phyloP scores from a whole-genome alignment of 2,329 filamentous ascomycete species.

The Thelonectria discophora region DNA sequence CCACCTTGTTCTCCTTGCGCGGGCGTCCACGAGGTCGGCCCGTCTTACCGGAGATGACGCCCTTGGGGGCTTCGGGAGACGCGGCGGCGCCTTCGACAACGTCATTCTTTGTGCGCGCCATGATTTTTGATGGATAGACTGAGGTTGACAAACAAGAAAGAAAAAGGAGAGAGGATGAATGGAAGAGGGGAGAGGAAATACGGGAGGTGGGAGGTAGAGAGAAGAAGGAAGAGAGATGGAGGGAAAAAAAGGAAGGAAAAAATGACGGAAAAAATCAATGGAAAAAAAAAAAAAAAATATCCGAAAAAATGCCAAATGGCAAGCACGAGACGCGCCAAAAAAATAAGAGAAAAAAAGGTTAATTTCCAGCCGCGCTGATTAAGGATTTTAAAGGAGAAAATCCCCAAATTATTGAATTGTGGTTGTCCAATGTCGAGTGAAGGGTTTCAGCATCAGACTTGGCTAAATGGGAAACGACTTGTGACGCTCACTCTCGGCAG shows the following conservation, averaged over 20 bases:
- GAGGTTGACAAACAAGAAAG: neutral
- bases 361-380: neutral
- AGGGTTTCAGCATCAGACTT: conserved; percentile 2
- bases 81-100: conserved; percentile 25
- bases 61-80: conserved; percentile 42
- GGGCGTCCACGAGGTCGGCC: conserved; percentile 57
- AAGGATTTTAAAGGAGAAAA: neutral
- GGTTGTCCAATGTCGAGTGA: conserved; percentile 8
- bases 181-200: neutral
- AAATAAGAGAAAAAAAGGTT: conserved; percentile 6
- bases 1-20: conserved; percentile 45
- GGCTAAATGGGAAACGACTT: neutral
- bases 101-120: conserved; percentile 47
- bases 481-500: conserved; percentile 1
- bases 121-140: conserved; percentile 27
- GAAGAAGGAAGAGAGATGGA: conserved; percentile 10
- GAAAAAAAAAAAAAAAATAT: conserved; percentile 11
- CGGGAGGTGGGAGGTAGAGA: conserved; percentile 20
- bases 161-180: conserved; percentile 10
- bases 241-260: conserved; percentile 5
- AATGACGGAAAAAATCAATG: conserved; percentile 20
- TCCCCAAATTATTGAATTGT: neutral
- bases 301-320: conserved; percentile 15
- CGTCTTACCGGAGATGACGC: conserved; percentile 47
- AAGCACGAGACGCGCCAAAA: conserved; percentile 6